A percentile compares a stretch with the other conserved stretches of the same genome.
Conservation (phyloP, 306 rosid species). For the Cicer judaicum region DNA sequence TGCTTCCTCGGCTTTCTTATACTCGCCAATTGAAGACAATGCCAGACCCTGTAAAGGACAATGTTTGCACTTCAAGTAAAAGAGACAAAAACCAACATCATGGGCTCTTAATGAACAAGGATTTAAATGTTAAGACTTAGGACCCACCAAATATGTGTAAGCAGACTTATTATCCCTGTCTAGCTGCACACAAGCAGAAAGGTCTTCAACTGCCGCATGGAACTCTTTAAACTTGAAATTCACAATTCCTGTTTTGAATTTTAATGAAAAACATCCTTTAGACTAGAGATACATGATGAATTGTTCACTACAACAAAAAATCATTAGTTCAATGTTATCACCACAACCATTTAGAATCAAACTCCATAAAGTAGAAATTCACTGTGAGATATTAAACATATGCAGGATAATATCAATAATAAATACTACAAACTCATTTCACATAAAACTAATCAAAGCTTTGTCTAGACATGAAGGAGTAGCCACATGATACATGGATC, state of each 20-base stretch:
- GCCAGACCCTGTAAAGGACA: constrained; percentile 72
- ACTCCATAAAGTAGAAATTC: constrained; percentile 18
- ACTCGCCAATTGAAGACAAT: constrained; percentile 80
- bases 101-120: constrained; percentile 29
- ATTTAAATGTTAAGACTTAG: constrained; percentile 38
- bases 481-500: constrained; percentile 25
- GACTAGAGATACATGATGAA: constrained; percentile 31
- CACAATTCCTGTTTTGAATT: constrained; percentile 68
- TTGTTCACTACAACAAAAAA: background rate
- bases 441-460: constrained; percentile 24
- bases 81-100: constrained; percentile 35
- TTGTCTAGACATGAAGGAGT: constrained; percentile 33
- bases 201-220: constrained; percentile 74
- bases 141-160: constrained; percentile 77
- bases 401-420: constrained; percentile 16
- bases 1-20: constrained; percentile 81
- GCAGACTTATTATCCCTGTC: constrained; percentile 82
- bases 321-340: constrained; percentile 25
- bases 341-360: constrained; percentile 32
- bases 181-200: constrained; percentile 72
- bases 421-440: constrained; percentile 23
- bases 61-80: constrained; percentile 39
- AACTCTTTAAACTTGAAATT: constrained; percentile 86
- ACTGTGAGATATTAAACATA: background rate
- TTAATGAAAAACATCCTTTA: constrained; percentile 28